phyloP scores from a whole-genome alignment of 768 basidiomycete genomes.

The Trametes sanguinea region DNA sequence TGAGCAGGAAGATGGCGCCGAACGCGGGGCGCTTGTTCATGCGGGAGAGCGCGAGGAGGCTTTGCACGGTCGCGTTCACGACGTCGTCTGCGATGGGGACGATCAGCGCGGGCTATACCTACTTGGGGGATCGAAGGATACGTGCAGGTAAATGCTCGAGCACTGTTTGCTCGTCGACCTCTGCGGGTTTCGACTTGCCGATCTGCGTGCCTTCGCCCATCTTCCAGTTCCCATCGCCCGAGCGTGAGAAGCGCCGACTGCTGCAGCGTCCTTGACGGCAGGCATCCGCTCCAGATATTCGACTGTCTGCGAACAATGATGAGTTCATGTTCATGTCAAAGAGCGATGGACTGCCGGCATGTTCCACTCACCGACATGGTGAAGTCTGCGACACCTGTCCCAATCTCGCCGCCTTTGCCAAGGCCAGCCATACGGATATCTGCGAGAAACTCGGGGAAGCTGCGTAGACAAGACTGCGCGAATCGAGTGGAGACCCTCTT shows the following conservation, averaged over 20 bases:
- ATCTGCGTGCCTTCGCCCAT: conserved; percentile 84
- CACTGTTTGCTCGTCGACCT: conserved; percentile 58
- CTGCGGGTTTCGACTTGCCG: conserved; percentile 51
- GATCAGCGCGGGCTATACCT: too few relatives aligned
- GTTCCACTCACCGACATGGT: conserved; percentile 47
- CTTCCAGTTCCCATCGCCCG: conserved; percentile 90
- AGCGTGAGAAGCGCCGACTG: conserved; percentile 65
- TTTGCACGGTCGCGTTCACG: conserved; percentile 62
- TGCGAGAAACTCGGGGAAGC: conserved; percentile 82
- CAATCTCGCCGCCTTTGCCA: conserved; percentile 58
- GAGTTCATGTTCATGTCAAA: too few relatives aligned
- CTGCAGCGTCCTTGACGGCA: conserved; percentile 67
- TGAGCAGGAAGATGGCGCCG: conserved; percentile 75
- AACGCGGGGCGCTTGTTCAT: conserved; percentile 61
- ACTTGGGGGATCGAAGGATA: conserved; percentile 13
- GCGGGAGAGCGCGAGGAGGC: conserved; percentile 63
- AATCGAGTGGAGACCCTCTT: conserved; percentile 66
- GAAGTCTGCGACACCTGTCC: conserved; percentile 66
- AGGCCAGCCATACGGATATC: conserved; percentile 70
- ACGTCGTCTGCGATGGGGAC: conserved; percentile 58
- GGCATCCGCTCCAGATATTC: conserved; percentile 71
- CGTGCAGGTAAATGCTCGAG: conserved; percentile 79
- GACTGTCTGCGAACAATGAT: conserved; percentile 53
- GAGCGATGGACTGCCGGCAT: too few relatives aligned
- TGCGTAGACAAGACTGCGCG: conserved; percentile 72